Percentiles rank a stretch among this genome's conserved stretches.
Evolutionary conservation across 2,329 filamentous ascomycete genomes (phyloP).

Genomic region (Fonsecaea erecta): DNA sequence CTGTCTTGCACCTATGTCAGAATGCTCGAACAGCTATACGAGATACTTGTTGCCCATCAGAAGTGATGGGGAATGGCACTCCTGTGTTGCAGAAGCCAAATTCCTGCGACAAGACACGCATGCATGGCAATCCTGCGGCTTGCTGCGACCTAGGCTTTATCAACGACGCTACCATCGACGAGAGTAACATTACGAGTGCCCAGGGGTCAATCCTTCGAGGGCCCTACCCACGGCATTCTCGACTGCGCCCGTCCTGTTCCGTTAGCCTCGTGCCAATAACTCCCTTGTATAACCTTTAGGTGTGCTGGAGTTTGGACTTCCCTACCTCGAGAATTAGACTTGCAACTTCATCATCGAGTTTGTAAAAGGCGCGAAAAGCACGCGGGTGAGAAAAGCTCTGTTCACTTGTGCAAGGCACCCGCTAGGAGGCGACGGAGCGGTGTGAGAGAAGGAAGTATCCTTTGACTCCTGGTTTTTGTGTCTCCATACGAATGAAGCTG

Average conservation of each 20-base stretch:
- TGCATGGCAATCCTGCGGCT: not conserved
- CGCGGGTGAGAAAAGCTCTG: too few species aligned
- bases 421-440: too few species aligned
- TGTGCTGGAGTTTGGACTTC: too few species aligned
- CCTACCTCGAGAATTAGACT: too few species aligned
- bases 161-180: not conserved
- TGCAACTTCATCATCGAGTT: too few species aligned
- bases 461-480: too few species aligned
- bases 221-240: not conserved
- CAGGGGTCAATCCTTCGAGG: not conserved
- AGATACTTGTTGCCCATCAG: not conserved
- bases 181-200: not conserved
- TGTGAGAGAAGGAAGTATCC: too few species aligned
- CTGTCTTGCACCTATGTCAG: not conserved
- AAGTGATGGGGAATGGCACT: not conserved
- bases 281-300: not conserved
- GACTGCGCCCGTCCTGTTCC: not conserved
- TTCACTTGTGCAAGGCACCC: too few species aligned
- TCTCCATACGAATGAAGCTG: too few species aligned
- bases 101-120: not conserved
- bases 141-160: not conserved
- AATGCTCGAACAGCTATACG: not conserved
- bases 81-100: not conserved
- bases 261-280: not conserved
- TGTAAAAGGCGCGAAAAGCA: too few species aligned